phyloP scores from a whole-genome alignment of 2,329 filamentous ascomycete species.

The Parastagonospora nodorum region DNA sequence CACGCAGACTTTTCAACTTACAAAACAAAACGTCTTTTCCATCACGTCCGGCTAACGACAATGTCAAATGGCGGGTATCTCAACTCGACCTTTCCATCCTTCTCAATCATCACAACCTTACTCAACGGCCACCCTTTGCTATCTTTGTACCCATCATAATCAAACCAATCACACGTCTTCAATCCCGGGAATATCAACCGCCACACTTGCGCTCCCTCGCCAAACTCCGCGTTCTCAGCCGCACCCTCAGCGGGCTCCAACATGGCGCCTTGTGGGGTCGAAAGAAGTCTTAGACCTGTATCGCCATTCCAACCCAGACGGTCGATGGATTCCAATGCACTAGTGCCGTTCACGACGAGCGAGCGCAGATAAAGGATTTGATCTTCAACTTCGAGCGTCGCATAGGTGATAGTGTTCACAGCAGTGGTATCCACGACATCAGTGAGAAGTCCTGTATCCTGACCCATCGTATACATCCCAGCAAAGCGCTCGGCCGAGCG shows the following conservation, averaged over 20 bases:
- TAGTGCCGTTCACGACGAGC: conserved; percentile 34
- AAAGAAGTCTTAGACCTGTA: conserved; percentile 22
- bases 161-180: conserved; percentile 37
- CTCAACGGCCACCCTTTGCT: conserved; percentile 37
- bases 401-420: conserved; percentile 21
- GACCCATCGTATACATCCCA: conserved; percentile 23
- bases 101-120: conserved; percentile 34
- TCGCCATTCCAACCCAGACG: conserved; percentile 28
- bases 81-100: conserved; percentile 21
- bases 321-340: conserved; percentile 35
- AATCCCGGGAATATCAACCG: conserved; percentile 32
- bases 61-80: conserved; percentile 39
- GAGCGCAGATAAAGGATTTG: conserved; percentile 35
- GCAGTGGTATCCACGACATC: conserved; percentile 16
- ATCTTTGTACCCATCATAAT: conserved; percentile 43
- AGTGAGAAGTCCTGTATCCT: conserved; percentile 23
- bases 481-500: conserved; percentile 23
- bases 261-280: conserved; percentile 25
- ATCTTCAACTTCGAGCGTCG: conserved; percentile 28
- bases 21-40: too few relatives aligned
- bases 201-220: conserved; percentile 31
- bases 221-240: conserved; percentile 29
- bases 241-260: conserved; percentile 33
- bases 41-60: conserved; percentile 13
- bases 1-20: too few relatives aligned